Evolutionary conservation across 306 rosid species (phyloP).

Genomic region (Malus fusca): DNA sequence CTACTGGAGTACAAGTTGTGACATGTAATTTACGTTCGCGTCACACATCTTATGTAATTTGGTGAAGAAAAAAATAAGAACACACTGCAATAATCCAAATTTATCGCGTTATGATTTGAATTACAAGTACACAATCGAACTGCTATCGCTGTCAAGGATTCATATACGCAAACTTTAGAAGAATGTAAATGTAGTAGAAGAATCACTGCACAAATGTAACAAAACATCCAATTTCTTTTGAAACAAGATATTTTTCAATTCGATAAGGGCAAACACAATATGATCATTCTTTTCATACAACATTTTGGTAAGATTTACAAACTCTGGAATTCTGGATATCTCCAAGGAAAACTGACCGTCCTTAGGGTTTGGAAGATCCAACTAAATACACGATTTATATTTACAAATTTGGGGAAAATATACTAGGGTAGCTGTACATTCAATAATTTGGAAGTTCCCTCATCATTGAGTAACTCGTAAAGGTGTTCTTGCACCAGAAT

Average conservation of each 20-base stretch:
- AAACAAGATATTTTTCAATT: background rate
- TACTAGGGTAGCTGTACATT: slow-evolving; percentile 39
- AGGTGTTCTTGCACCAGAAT: slow-evolving; percentile 1
- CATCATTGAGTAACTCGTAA: slow-evolving; percentile 13
- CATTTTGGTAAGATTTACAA: slow-evolving; percentile 17
- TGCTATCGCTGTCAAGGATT: background rate
- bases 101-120: background rate
- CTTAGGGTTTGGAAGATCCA: slow-evolving; percentile 7
- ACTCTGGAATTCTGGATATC: slow-evolving; percentile 2
- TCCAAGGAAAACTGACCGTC: background rate
- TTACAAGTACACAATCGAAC: no score
- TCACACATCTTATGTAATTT: background rate
- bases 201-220: no score
- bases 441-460: slow-evolving; percentile 12
- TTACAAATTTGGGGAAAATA: slow-evolving; percentile 18
- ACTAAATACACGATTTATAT: slow-evolving; percentile 23
- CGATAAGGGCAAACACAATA: background rate
- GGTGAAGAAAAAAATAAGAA: background rate
- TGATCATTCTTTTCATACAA: slow-evolving; percentile 18
- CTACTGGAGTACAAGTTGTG: background rate
- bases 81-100: background rate
- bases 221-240: background rate
- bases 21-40: background rate
- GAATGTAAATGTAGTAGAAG: background rate
- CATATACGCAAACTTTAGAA: background rate